These are phyloP conservation scores for Cryptosporidium sp. DNA, from an alignment of 169 alveolate genomes.

Conservation along the genomic window DNA sequence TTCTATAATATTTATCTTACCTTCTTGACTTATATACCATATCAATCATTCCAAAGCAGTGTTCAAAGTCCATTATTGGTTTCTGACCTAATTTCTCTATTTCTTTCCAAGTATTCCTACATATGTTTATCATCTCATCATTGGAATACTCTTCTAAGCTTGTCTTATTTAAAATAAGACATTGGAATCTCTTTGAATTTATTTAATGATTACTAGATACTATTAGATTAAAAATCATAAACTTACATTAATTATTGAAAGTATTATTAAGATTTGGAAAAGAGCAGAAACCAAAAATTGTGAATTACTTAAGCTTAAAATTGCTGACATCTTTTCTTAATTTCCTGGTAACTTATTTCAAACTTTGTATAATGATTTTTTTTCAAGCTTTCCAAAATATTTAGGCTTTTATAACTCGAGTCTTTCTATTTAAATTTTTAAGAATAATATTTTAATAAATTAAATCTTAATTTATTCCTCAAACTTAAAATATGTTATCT, in stretches of 20 bases:
- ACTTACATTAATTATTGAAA: background rate
- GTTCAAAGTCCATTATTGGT: background rate
- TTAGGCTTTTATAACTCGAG: too few species aligned
- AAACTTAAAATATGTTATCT: background rate
- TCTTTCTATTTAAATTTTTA: too few species aligned
- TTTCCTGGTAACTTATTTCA: background rate
- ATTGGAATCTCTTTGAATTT: background rate
- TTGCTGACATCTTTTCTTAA: background rate
- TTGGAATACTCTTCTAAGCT: conserved; percentile 21
- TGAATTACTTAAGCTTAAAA: background rate
- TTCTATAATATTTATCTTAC: conserved; percentile 1
- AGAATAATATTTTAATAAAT: background rate
- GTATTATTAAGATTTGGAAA: too few species aligned
- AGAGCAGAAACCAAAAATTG: background rate
- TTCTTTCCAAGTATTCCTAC: conserved; percentile 18
- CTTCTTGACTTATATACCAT: conserved; percentile 53
- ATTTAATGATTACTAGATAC: background rate
- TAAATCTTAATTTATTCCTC: background rate
- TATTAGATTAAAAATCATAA: background rate
- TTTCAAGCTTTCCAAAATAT: background rate
- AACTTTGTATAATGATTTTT: too few species aligned
- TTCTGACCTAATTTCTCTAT: conserved; percentile 17
- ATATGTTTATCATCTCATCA: conserved; percentile 30
- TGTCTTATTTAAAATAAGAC: conserved; percentile 14
- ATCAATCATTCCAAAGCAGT: conserved; percentile 22